Evolutionary conservation across 768 basidiomycete genomes (phyloP), one percentile per base, ranked within the genome.

Genomic region (Pleurotus tuoliensis): DNA sequence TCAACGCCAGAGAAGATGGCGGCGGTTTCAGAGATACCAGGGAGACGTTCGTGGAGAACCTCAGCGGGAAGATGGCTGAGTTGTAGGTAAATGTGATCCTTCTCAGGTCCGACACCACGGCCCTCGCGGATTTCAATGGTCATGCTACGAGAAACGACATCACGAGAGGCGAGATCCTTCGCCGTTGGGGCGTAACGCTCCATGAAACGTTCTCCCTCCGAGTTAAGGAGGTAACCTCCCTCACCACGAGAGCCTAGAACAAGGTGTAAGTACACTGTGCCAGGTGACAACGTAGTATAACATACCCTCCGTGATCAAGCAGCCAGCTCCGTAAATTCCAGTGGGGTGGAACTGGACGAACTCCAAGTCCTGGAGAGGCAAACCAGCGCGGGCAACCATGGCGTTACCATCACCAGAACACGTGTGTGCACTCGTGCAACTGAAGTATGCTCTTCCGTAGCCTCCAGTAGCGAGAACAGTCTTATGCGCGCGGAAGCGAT

Each of bases 271-370:
- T 9, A 41, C 49, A 15, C 49, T 51, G 22, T 45, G 34, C 18
- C 18, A 22, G 3, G 47, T 13, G n/a, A 24, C 13, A 58, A 58
- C 24, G 5, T 41, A 46, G 11, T 22, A 25, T 16, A 20, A 7
- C 55, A 54, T 59, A 91, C 94, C 95, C 80, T 98, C 96, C 11
- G 96, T 98, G 69, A 99, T 99, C 62, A 99, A 81, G 74, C 97
- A 99, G 47, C 97, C 97, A 64, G 97, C 96, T 62, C 97, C 97
- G 69, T 98, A 99, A 66, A 99, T 98, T 74, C 97, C 97, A 46
- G 97, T 98, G 2, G 97, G 97, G 72, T 98, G 97, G 92, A 99
- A 99, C 71, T 99, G 97, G n/a, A 98, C 95, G 69, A 99, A 99
- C 73, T 99, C 97, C 59, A 90, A 72, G 75, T 99, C 97, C 76